These are phyloP conservation scores for Trypanosoma vivax DNA, from an alignment of 208 protist genomes.

Conservation along the genomic window DNA sequence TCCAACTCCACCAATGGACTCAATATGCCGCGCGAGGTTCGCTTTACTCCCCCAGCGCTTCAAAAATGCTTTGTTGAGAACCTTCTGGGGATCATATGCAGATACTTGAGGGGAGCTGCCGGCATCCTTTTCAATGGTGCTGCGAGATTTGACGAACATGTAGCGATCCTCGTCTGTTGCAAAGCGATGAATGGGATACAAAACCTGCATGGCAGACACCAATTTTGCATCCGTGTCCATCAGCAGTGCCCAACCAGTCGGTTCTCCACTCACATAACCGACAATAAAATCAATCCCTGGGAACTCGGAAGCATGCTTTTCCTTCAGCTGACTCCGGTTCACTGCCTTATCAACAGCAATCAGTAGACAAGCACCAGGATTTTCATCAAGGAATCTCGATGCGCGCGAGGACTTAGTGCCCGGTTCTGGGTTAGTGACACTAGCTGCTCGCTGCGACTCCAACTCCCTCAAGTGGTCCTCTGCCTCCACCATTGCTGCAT, in stretches of 20 bases:
- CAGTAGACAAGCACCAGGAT: conserved; percentile 30
- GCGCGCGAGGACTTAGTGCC: conserved; percentile 21
- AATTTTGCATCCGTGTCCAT: conserved; percentile 21
- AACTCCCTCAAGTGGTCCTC: not conserved
- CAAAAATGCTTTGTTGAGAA: conserved; percentile 1
- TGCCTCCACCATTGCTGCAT: too few species aligned
- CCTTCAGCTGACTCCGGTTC: conserved; percentile 23
- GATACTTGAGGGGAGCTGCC: not conserved
- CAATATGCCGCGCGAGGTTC: conserved; percentile 18
- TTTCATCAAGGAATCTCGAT: conserved; percentile 35
- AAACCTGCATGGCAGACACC: conserved; percentile 20
- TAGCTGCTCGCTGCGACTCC: not conserved
- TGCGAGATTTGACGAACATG: conserved; percentile 23
- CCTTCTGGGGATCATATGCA: not conserved
- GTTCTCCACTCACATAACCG: conserved; percentile 26
- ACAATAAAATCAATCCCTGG: conserved; percentile 33
- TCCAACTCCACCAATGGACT: conserved; percentile 27
- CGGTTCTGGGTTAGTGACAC: not conserved
- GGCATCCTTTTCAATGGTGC: not conserved
- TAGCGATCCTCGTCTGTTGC: conserved; percentile 23
- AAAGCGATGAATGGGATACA: conserved; percentile 22
- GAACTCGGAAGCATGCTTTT: conserved; percentile 13
- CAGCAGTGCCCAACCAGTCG: conserved; percentile 38
- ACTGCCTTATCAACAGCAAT: conserved; percentile 25
- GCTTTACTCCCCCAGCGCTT: conserved; percentile 26